phyloP scores from a whole-genome alignment of 2,329 filamentous ascomycete species.

The Zelopaecilomyces penicillatus region DNA sequence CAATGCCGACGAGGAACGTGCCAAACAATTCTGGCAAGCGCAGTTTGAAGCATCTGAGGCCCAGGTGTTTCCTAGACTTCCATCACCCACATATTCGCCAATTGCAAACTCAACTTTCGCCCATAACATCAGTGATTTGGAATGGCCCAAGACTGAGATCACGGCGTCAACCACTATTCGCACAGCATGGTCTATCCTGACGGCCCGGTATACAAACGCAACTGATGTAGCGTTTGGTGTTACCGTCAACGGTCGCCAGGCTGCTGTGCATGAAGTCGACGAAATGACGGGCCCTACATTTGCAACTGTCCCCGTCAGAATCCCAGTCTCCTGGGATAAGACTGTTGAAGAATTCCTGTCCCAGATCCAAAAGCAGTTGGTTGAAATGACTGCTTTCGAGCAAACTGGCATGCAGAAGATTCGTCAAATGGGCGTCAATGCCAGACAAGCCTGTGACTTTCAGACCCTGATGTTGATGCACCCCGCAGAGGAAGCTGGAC shows the following conservation, averaged over 20 bases:
- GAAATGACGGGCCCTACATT: conserved; percentile 18
- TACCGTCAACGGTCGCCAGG: conserved; percentile 16
- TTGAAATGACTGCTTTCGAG: not conserved
- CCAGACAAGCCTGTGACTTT: not conserved
- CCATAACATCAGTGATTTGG: conserved; percentile 1
- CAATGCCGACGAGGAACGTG: conserved; percentile 23
- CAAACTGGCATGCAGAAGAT: not conserved
- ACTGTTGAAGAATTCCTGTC: not conserved
- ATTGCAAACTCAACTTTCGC: conserved; percentile 1
- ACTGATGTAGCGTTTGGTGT: conserved; percentile 22
- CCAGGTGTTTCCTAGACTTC: conserved; percentile 3
- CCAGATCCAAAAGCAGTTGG: not conserved
- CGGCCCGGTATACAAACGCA: conserved; percentile 24
- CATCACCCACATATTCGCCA: conserved; percentile 3
- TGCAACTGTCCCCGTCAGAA: conserved; percentile 17
- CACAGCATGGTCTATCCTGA: conserved; percentile 22
- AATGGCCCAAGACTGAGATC: conserved; percentile 2
- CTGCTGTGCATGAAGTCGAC: conserved; percentile 13
- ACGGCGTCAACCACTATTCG: conserved; percentile 13
- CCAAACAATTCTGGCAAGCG: conserved; percentile 33
- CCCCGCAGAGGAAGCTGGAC: not conserved
- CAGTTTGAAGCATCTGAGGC: conserved; percentile 17
- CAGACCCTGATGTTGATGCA: not conserved
- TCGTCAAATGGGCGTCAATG: not conserved
- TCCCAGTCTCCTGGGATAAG: conserved; percentile 3